A percentile compares a stretch with the other conserved stretches of the same genome.
Conservation (phyloP, 2,329 filamentous ascomycete species). For the Periconia macrospinosa region DNA sequence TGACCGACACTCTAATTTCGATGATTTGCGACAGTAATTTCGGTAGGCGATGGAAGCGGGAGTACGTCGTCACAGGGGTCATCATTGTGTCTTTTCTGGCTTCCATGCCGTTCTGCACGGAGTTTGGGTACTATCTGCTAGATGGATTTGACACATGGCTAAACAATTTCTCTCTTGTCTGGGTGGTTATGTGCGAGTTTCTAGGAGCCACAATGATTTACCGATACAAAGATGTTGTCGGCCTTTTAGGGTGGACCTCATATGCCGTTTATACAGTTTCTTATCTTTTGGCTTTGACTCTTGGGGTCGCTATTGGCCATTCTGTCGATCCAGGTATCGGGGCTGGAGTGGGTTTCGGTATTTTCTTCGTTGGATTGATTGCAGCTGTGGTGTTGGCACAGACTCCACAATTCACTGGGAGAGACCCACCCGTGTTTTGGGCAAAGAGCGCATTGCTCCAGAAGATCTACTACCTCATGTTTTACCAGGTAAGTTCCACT, state of each 20-base stretch:
- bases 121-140: neutral
- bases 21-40: neutral
- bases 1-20: neutral
- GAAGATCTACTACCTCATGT: slow-evolving; percentile 43
- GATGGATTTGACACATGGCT: neutral
- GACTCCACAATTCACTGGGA: slow-evolving; percentile 41
- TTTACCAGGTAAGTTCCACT: neutral
- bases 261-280: slow-evolving; percentile 49
- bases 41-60: neutral
- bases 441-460: slow-evolving; percentile 37
- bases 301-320: slow-evolving; percentile 53
- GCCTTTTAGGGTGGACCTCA: slow-evolving; percentile 44
- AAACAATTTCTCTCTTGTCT: neutral
- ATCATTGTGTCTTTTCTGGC: neutral
- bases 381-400: slow-evolving; percentile 42
- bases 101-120: neutral
- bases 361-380: slow-evolving; percentile 47
- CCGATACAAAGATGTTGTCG: slow-evolving; percentile 49
- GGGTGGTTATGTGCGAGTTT: slow-evolving; percentile 16
- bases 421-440: slow-evolving; percentile 42
- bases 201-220: slow-evolving; percentile 53
- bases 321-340: slow-evolving; percentile 44
- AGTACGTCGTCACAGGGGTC: slow-evolving; percentile 21
- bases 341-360: slow-evolving; percentile 47
- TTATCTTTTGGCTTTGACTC: slow-evolving; percentile 53